Evolutionary conservation across 1,139 yeast species (phyloP), one percentile per base, ranked within the genome.

Genomic region (Yamadazyma membranifaciens): DNA sequence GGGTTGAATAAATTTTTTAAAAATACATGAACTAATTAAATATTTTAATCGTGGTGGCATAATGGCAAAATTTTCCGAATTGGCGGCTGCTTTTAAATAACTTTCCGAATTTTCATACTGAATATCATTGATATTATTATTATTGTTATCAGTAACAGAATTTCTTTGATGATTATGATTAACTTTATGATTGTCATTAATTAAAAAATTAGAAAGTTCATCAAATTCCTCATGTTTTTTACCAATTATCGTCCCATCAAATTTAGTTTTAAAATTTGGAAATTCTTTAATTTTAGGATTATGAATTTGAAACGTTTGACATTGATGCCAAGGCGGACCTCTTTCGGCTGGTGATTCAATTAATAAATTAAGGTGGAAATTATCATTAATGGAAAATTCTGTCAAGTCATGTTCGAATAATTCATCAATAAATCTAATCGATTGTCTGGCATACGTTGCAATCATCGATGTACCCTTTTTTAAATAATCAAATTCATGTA

Each of bases 391-490:
- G 1, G 36, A 29, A 11, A 17, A 20, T 1, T 42, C 17, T 2
- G 45, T 37, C 6, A 26, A 36, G 26, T 46, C 41, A 2, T 46
- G 47, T 34, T 69, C 69, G 42, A 62, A 52, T 52, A 64, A 42
- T 48, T 63, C 49, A 47, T 80, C 85, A 42, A 81, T 73, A 48
- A 79, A 75, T 36, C 70, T 60, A 24, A 80, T 68, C 24, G 83
- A 76, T 50, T 78, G 83, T 42, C 81, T 62, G 4, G 85, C 79
- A 57, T 78, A 78, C 9, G 72, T 67, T 9, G 84, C 79, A 46
- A 67, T 62, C 59, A 79, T 67, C 2, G 80, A 68, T n/a, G 70
- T 62, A 0, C 83, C 82, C 42, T 73, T 73, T 53, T 76, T 79
- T 41, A 68, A 66, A 50, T 59, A 75, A 41, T 79, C 83, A 50